phyloP scores from a whole-genome alignment of 2,329 filamentous ascomycete species.

The Aspergillus felis region DNA sequence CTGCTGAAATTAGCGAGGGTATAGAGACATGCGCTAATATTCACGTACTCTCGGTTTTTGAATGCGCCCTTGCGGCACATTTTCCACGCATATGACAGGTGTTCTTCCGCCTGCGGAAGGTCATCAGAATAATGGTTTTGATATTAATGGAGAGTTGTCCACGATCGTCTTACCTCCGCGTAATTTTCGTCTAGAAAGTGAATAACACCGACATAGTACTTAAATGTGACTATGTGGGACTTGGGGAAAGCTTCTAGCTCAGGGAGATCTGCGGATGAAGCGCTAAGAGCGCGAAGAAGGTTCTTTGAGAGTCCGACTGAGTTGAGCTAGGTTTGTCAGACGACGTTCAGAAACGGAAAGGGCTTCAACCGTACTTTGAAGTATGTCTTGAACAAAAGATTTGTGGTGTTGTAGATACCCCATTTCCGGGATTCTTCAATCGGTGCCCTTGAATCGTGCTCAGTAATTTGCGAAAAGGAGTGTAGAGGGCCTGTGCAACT shows the following conservation, averaged over 20 bases:
- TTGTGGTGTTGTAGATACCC: slow-evolving; percentile 94
- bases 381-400: slow-evolving; percentile 96
- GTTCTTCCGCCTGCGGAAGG: slow-evolving; percentile 63
- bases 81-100: slow-evolving; percentile 76
- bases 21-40: not conserved
- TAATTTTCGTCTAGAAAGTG: slow-evolving; percentile 95
- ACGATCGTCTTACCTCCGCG: slow-evolving; percentile 53
- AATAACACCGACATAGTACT: slow-evolving; percentile 93
- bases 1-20: slow-evolving; percentile 44
- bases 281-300: slow-evolving; percentile 76
- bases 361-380: slow-evolving; percentile 60
- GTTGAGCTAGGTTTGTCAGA: slow-evolving; percentile 57
- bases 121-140: slow-evolving; percentile 4
- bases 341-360: not conserved
- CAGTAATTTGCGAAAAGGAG: slow-evolving; percentile 3
- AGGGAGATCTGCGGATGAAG: slow-evolving; percentile 76
- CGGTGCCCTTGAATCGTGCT: slow-evolving; percentile 56
- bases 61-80: slow-evolving; percentile 69
- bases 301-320: slow-evolving; percentile 86
- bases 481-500: not conserved
- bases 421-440: slow-evolving; percentile 92
- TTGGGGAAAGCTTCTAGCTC: slow-evolving; percentile 74
- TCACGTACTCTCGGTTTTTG: slow-evolving; percentile 73
- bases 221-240: slow-evolving; percentile 90
- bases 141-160: not conserved